Evolutionary conservation across 2,329 filamentous ascomycete species (phyloP).

Genomic region (Cryphonectria carpinicola): DNA sequence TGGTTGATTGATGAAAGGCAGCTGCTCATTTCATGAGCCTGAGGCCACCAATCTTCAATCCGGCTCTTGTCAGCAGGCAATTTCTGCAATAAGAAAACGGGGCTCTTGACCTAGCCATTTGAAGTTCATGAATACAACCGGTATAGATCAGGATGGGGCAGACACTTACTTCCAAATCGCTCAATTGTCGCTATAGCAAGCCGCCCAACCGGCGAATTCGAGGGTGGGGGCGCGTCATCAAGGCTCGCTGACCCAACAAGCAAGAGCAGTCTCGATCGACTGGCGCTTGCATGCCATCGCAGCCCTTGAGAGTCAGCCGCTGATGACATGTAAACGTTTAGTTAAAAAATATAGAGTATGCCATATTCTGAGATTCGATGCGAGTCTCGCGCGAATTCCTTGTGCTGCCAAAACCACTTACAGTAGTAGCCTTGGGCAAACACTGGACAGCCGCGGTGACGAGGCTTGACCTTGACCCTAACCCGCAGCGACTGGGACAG

Average conservation of each 20-base stretch:
- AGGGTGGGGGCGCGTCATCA: neutral
- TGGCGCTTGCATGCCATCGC: neutral
- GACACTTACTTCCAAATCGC: neutral
- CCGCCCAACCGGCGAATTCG: neutral
- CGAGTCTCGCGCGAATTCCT: neutral
- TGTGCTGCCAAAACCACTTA: neutral
- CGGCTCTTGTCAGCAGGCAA: neutral
- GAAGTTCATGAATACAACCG: too few species aligned
- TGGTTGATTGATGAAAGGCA: neutral
- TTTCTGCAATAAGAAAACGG: neutral
- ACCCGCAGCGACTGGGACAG: neutral
- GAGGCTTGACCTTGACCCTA: conserved; percentile 10
- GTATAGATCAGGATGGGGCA: neutral
- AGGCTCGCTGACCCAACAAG: neutral
- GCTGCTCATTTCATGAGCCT: neutral
- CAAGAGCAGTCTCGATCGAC: neutral
- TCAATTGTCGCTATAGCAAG: neutral
- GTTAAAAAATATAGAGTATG: neutral
- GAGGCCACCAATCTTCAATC: neutral
- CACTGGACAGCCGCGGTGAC: neutral
- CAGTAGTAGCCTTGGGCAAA: neutral
- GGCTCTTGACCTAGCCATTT: neutral
- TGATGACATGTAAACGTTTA: neutral
- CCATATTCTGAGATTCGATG: neutral
- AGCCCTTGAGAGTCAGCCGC: neutral